These are phyloP conservation scores for Mycena latifolia DNA, from an alignment of 768 basidiomycete species.

Conservation along the genomic window DNA sequence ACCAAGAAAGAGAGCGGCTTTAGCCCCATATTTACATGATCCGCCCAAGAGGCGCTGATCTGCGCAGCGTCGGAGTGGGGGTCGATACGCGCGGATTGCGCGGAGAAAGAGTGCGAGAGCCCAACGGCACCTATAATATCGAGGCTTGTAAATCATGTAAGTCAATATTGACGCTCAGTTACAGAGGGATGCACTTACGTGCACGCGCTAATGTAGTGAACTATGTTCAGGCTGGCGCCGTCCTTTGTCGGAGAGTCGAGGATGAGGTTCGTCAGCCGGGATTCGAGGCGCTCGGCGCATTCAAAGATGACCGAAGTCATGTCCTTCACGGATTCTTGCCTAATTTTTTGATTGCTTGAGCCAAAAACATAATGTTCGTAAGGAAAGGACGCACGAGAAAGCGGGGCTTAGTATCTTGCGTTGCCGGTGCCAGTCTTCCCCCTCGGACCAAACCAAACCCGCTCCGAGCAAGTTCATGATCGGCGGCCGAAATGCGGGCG, in stretches of 20 bases:
- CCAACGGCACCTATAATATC: constrained; percentile 51
- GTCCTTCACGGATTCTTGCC: constrained; percentile 48
- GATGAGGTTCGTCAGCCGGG: constrained; percentile 38
- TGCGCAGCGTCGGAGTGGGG: constrained; percentile 38
- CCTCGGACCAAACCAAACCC: constrained; percentile 53
- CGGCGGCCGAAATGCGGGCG: constrained; percentile 47
- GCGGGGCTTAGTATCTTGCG: constrained; percentile 49
- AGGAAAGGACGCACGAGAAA: constrained; percentile 47
- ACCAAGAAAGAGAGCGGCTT: constrained; percentile 41
- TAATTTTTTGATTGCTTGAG: constrained; percentile 14
- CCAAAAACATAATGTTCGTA: not conserved
- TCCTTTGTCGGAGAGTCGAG: constrained; percentile 30
- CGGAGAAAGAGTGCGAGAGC: constrained; percentile 56
- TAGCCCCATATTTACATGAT: constrained; percentile 37
- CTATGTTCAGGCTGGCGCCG: constrained; percentile 37
- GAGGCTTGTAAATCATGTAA: constrained; percentile 33
- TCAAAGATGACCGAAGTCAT: constrained; percentile 50
- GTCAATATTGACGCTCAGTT: not conserved
- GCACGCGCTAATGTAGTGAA: constrained; percentile 37
- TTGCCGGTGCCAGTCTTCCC: constrained; percentile 49
- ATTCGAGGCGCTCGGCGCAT: constrained; percentile 42
- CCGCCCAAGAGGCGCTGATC: constrained; percentile 41
- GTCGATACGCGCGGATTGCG: constrained; percentile 27
- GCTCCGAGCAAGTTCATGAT: constrained; percentile 49
- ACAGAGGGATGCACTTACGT: constrained; percentile 36